Evolutionary conservation across 2,329 filamentous ascomycete genomes (phyloP).

Genomic region (Aspergillus felis): DNA sequence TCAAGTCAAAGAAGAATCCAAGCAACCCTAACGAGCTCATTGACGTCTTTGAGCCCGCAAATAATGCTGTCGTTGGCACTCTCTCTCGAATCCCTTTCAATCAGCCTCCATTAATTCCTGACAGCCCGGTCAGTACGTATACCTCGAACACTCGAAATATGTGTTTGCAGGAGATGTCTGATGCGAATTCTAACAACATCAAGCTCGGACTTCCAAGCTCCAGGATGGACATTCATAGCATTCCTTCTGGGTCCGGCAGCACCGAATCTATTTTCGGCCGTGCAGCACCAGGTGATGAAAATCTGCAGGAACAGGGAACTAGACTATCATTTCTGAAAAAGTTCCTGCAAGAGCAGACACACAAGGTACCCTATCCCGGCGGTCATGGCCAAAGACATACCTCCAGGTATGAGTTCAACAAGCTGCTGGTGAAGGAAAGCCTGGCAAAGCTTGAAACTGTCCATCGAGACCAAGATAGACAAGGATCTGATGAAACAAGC

Average conservation of each 20-base stretch:
- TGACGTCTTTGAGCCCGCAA: slow-evolving; percentile 8
- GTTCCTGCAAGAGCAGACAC: background rate
- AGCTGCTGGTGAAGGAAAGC: slow-evolving; percentile 4
- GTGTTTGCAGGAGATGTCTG: background rate
- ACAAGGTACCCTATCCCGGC: background rate
- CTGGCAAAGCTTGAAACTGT: slow-evolving; percentile 13
- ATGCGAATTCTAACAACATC: background rate
- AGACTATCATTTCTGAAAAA: slow-evolving; percentile 5
- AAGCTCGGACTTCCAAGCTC: background rate
- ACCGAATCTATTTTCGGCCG: background rate
- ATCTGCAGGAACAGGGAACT: background rate
- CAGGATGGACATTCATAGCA: background rate
- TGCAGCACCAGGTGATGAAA: background rate
- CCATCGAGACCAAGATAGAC: slow-evolving; percentile 7
- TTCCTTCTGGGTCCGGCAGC: background rate
- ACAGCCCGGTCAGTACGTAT: background rate
- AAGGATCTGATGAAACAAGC: slow-evolving; percentile 14
- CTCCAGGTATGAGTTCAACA: background rate
- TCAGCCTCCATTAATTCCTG: slow-evolving; percentile 18
- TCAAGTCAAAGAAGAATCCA: background rate
- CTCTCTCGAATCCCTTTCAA: slow-evolving; percentile 10
- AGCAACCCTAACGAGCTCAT: slow-evolving; percentile 8
- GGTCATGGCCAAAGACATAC: background rate
- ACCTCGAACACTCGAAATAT: background rate
- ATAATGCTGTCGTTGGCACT: background rate